Evolutionary conservation across 768 basidiomycete species (phyloP).

Genomic region (Trametes cinnabarina): DNA sequence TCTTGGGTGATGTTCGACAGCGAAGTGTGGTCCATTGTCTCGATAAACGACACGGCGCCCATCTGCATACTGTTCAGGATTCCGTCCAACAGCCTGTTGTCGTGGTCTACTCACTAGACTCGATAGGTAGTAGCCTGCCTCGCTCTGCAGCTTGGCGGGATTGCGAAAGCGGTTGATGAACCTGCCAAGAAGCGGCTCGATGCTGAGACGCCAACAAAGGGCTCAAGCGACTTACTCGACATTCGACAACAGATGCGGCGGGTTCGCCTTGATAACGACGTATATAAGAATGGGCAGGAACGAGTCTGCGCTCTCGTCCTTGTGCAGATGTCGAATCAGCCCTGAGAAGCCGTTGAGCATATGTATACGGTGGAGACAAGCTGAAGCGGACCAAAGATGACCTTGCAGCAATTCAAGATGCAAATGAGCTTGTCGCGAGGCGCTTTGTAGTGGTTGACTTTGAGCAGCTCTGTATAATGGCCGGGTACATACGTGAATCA

Average conservation of each 20-base stretch:
- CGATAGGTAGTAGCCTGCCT: slow-evolving; percentile 95
- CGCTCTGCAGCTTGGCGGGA: slow-evolving; percentile 85
- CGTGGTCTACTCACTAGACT: slow-evolving; percentile 68
- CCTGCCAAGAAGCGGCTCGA: slow-evolving; percentile 38
- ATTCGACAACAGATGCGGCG: slow-evolving; percentile 89
- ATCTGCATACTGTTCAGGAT: slow-evolving; percentile 48
- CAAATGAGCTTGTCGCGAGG: slow-evolving; percentile 98
- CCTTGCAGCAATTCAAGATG: slow-evolving; percentile 96
- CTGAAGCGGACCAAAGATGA: slow-evolving; percentile 83
- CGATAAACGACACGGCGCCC: slow-evolving; percentile 96
- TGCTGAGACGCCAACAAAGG: background rate
- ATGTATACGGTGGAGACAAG: slow-evolving; percentile 9
- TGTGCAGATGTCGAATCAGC: slow-evolving; percentile 80
- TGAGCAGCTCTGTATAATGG: slow-evolving; percentile 68
- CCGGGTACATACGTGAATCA: no score
- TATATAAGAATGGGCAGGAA: slow-evolving; percentile 95
- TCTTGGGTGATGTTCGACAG: slow-evolving; percentile 92
- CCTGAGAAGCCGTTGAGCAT: slow-evolving; percentile 44
- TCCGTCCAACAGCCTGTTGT: no score
- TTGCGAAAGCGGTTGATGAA: slow-evolving; percentile 96
- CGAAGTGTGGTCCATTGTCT: slow-evolving; percentile 95
- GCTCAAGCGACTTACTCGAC: slow-evolving; percentile 65
- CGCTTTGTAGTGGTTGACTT: slow-evolving; percentile 98
- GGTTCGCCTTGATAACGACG: slow-evolving; percentile 93
- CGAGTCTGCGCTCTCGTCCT: slow-evolving; percentile 87